Evolutionary conservation across 1,284 basidiomycete genomes (phyloP), one percentile per base, ranked within the genome.

Genomic region (Trichosporon ovoides): DNA sequence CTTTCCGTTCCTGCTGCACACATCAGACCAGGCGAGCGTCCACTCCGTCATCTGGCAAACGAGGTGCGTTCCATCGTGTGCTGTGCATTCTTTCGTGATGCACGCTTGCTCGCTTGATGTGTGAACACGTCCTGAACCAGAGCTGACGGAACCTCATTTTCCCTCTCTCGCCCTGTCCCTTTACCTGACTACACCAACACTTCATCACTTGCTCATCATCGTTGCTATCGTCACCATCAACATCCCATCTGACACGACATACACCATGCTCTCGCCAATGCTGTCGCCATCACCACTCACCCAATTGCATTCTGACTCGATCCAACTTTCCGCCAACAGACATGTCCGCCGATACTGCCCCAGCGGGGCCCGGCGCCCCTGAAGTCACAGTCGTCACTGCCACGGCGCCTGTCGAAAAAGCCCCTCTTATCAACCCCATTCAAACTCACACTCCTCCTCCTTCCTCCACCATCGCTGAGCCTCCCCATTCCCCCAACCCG

Each of bases 401-500:
- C 34, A 37, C 53, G 51, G 36, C 34, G 16, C 38, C 57, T 38
- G 2, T 20, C 36, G 36, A 52, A 12, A 73, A 73, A 55, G n/a
- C n/a, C n/a, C 69, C 70, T n/a, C 62, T 72, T 12, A 66, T 70
- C 38, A 73, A 71, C 55, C 70, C 71, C 14, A 58, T 72, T 19
- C 70, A 71, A 40, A 61, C 58, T 9, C 46, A 49, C 51, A 36
- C 24, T 3, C 43, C 67, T 14, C 67, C 72, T 19, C 67, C 69
- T 11, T 64, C 68, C 9, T 73, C 71, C 3, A 74, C 70, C 14
- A 58, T 71, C 1, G 70, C 64, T 12, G 72, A 73, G 56, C 67
- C 71, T 1, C 67, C 71, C 5, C 65, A 63, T 35, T 66, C 63
- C 2, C 71, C 71, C 13, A 68, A 68, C 34, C 56, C 68, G 12